These are phyloP conservation scores for Lactarius psammicola DNA, from an alignment of 768 basidiomycete genomes.

Conservation along the genomic window DNA sequence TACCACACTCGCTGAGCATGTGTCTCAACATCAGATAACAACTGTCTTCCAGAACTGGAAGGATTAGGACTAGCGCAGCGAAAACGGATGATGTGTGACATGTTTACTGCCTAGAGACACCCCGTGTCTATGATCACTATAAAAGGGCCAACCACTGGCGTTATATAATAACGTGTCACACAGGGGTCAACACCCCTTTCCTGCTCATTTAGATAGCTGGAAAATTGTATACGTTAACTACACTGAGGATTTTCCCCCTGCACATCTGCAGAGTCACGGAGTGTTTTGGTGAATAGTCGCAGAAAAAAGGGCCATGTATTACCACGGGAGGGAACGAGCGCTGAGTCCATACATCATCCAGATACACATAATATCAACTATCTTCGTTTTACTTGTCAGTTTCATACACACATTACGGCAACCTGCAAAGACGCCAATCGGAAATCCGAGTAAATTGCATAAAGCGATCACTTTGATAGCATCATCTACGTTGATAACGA, in stretches of 20 bases:
- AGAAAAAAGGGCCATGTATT: not conserved
- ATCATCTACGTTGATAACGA: conserved; percentile 54
- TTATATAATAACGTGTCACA: no score
- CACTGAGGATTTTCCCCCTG: not conserved
- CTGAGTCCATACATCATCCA: conserved; percentile 18
- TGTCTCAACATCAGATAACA: no score
- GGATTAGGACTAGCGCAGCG: no score
- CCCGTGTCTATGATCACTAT: no score
- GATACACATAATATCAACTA: conserved; percentile 26
- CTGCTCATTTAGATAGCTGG: not conserved
- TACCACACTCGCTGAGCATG: no score
- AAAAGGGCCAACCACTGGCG: no score
- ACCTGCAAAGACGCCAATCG: conserved; percentile 1
- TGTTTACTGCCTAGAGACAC: no score
- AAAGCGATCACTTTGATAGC: conserved; percentile 57
- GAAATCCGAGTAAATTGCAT: not conserved
- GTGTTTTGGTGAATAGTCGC: not conserved
- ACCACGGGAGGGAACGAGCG: not conserved
- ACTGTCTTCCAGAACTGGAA: no score
- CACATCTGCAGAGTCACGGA: not conserved
- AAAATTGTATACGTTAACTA: not conserved
- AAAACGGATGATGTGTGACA: no score
- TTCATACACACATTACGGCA: conserved; percentile 12
- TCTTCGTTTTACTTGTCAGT: not conserved
- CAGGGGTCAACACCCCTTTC: no score